Conservation (phyloP, 805 yeast species). For the Suhomyces vadensis region DNA sequence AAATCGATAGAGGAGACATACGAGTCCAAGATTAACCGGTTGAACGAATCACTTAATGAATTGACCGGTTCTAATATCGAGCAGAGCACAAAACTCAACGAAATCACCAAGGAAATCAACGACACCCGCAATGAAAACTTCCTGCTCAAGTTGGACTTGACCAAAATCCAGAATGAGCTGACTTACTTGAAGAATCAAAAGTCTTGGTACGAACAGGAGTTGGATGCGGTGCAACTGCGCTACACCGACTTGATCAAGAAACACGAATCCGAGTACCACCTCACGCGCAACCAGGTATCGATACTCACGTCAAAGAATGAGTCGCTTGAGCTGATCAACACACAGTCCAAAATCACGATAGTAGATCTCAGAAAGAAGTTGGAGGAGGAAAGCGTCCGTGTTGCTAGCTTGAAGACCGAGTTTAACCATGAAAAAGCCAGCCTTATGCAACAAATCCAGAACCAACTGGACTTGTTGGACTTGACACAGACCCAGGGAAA, state of each 20-base stretch:
- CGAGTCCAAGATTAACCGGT: slow-evolving; percentile 27
- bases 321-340: slow-evolving; percentile 36
- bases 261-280: slow-evolving; percentile 38
- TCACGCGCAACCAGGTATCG: slow-evolving; percentile 29
- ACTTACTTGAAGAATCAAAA: slow-evolving; percentile 36
- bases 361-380: slow-evolving; percentile 48
- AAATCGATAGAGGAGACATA: slow-evolving; percentile 10
- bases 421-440: slow-evolving; percentile 50
- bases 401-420: slow-evolving; percentile 23
- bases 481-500: slow-evolving; percentile 54
- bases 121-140: slow-evolving; percentile 40
- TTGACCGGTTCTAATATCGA: slow-evolving; percentile 38
- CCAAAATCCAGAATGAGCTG: slow-evolving; percentile 37
- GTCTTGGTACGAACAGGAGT: slow-evolving; percentile 42
- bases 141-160: slow-evolving; percentile 33
- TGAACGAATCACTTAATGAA: slow-evolving; percentile 28
- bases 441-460: slow-evolving; percentile 36
- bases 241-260: slow-evolving; percentile 40
- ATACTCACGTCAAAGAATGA: slow-evolving; percentile 27
- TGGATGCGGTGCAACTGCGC: slow-evolving; percentile 34
- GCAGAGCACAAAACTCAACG: slow-evolving; percentile 35
- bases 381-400: slow-evolving; percentile 25
- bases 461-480: slow-evolving; percentile 61
- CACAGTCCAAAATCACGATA: slow-evolving; percentile 40
- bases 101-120: slow-evolving; percentile 37